Evolutionary conservation across 106 monocot species (phyloP).

Genomic region (Apostasia ramifera): DNA sequence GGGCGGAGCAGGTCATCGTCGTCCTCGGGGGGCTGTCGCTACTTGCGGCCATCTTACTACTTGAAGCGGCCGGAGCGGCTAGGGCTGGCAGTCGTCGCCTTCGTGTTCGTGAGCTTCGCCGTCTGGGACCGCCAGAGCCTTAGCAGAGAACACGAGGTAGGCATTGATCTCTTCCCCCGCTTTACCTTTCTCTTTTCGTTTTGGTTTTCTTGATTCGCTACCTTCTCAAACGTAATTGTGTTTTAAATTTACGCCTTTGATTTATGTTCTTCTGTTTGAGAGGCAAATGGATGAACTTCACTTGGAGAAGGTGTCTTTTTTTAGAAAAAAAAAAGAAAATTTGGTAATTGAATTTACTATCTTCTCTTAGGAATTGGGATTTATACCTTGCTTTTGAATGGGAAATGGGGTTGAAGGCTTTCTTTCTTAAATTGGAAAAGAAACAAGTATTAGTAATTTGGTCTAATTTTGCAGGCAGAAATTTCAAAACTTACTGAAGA

Average conservation of each 20-base stretch:
- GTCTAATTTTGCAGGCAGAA: slow-evolving; percentile 33
- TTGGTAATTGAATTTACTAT: neutral
- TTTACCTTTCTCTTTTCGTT: neutral
- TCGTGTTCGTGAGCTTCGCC: slow-evolving; percentile 39
- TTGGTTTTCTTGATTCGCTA: neutral
- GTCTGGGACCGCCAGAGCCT: slow-evolving; percentile 68
- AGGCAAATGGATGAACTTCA: neutral
- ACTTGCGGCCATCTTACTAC: slow-evolving; percentile 50
- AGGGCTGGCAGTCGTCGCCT: slow-evolving; percentile 35
- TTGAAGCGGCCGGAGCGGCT: slow-evolving; percentile 54
- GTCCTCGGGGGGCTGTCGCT: slow-evolving; percentile 24
- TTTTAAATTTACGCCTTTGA: neutral
- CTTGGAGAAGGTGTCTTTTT: neutral
- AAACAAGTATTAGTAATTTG: neutral
- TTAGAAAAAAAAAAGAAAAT: neutral
- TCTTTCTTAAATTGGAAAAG: neutral
- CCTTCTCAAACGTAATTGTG: neutral
- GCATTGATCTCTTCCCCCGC: neutral
- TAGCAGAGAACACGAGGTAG: slow-evolving; percentile 56
- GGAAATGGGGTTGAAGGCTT: neutral
- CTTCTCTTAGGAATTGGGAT: neutral
- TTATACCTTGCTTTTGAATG: neutral
- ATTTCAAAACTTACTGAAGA: slow-evolving; percentile 34
- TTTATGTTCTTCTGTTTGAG: neutral
- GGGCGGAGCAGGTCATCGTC: slow-evolving; percentile 20